Evolutionary conservation across 768 basidiomycete species (phyloP).

Genomic region (Boletus insuetus): DNA sequence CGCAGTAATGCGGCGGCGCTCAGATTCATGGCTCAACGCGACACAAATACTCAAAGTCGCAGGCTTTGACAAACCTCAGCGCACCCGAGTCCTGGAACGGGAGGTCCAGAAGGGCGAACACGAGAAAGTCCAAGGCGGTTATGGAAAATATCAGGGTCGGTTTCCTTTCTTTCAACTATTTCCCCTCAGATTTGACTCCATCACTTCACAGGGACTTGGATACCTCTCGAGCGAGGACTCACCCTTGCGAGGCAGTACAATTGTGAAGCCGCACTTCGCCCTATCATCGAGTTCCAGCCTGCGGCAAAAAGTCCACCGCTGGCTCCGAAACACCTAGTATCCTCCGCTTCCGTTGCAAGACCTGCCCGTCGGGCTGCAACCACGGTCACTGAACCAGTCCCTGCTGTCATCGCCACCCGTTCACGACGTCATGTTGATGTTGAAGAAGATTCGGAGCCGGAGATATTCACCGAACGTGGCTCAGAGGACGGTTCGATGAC

Average conservation of each 20-base stretch:
- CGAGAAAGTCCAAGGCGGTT: conserved; percentile 99
- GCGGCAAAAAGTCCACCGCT: conserved; percentile 88
- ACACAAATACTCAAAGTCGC: conserved; percentile 99
- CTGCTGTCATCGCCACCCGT: conserved; percentile 46
- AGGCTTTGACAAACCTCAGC: conserved; percentile 97
- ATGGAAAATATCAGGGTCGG: conserved; percentile 98
- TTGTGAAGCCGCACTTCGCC: conserved; percentile 80
- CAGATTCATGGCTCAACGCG: conserved; percentile 98
- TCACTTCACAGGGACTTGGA: conserved; percentile 85
- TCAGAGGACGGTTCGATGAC: conserved; percentile 91
- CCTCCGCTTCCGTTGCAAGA: conserved; percentile 47
- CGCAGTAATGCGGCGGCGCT: conserved; percentile 95
- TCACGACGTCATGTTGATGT: conserved; percentile 50
- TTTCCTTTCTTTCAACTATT: conserved; percentile 10
- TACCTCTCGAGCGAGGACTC: conserved; percentile 90
- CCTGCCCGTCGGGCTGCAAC: conserved; percentile 28
- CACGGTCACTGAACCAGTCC: conserved; percentile 13
- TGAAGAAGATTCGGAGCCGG: conserved; percentile 61
- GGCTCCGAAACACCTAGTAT: conserved; percentile 93
- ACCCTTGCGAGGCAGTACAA: conserved; percentile 88
- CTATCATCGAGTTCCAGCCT: conserved; percentile 93
- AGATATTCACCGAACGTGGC: conserved; percentile 61
- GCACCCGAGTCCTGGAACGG: conserved; percentile 94
- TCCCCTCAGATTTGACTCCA: not conserved
- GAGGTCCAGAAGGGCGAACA: conserved; percentile 99